Evolutionary conservation across 495 filamentous ascomycete species (phyloP), one percentile per base, ranked within the genome.

Genomic region (Lasiosphaeria ovina): DNA sequence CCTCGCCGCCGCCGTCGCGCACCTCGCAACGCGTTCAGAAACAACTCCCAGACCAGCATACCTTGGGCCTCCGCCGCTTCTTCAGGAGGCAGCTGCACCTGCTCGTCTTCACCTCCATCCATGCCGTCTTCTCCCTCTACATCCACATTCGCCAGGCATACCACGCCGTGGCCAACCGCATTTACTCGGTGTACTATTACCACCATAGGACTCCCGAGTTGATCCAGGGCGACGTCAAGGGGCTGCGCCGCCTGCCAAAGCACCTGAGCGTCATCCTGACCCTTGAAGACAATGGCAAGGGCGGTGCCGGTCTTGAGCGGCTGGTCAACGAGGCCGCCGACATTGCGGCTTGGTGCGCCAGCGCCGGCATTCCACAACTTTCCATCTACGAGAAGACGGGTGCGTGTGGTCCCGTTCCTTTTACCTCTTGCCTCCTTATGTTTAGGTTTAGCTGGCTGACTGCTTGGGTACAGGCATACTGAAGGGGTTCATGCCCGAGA

Each of bases 181-280:
- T 92, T 56, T 80, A 92, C 63, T 87, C 91, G 10, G 79, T 98
- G 61, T 79, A 92, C 32, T 89, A 92, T 67, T 90, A 99, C 75
- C 95, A 98, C 72, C 93, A 98, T 74, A 87, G 89, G 49, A 93
- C 92, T 1, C 94, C 94, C 16, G 90, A 96, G 76, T 79, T 96
- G 59, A 95, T 99, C 63, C 83, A 85, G 64, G 84, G 87, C 61
- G 94, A 98, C 78, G 89, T 97, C n/a, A 87, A 83, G 65, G 80
- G 77, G 3, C 77, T 93, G 57, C 81, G 76, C 44, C 80, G 86
- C 58, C 64, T 97, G 50, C 94, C 94, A 3, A 79, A 88, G 55
- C 95, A 98, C 71, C 68, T 99, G 24, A 96, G 92, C 70, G 87
- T 97, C 6, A 87, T 98, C 59, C 72, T 99, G 61, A 88, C 86